Evolutionary conservation across 345 rosid species (phyloP), one percentile per base, ranked within the genome.

Genomic region (Dovyalis caffra): DNA sequence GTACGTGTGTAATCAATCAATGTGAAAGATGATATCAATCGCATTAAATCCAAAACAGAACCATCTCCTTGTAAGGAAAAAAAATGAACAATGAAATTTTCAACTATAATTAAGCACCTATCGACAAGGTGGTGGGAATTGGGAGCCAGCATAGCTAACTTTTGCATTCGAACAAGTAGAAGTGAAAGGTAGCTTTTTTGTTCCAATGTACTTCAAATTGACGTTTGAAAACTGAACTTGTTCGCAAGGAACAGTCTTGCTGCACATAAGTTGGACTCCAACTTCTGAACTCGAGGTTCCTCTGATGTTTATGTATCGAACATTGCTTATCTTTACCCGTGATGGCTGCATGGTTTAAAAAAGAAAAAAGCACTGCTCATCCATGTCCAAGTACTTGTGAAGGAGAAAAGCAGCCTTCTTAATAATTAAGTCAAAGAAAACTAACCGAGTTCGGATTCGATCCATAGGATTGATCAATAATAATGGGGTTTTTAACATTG

Each of bases 391-490:
- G 16, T 12, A 14, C 0, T 28, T 0, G 11, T 4, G 28, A n/a
- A 63, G 61, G n/a, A 23, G 15, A 35, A 60, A 32, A 65, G 28
- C 45, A 11, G 63, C 33, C 60, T 37, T 57, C 25, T 6, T 40
- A 40, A 40, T 40, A 40, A 40, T 40, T 40, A 0, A 14, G 47
- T 3, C 47, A 63, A 23, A 57, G 45, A 37, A 26, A 12, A 64
- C 73, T 8, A 37, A 84, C 90, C 77, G 49, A 66, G 11, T 28
- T 65, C 21, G 56, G 25, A 23, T 45, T 38, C 10, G n/a, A 25
- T 12, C 83, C 84, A 21, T 90, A 90, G 45, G 63, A 71, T 78
- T 93, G 98, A 79, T 93, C 90, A 23, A 93, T 88, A 66, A 91
- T 71, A 69, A 93, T 87, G 38, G 98, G 98, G 71, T 83, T 81